Evolutionary conservation across 2,329 filamentous ascomycete genomes (phyloP).

Genomic region (Rhynchosporium graminicola): DNA sequence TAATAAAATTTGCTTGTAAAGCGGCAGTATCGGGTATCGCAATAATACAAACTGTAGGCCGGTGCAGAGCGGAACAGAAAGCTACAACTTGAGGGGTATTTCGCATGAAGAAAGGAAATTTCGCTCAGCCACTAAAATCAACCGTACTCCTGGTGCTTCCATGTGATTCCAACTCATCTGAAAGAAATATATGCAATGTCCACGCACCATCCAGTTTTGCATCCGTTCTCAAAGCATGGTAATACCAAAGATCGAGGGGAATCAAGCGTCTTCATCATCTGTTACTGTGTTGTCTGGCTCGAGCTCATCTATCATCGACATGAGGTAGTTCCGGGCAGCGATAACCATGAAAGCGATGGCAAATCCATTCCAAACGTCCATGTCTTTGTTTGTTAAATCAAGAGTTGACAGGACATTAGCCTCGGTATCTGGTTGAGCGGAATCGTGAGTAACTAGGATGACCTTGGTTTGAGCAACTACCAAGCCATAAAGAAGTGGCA

Average conservation of each 20-base stretch:
- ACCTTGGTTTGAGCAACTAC: conserved; percentile 35
- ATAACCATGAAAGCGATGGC: conserved; percentile 39
- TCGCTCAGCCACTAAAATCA: not conserved
- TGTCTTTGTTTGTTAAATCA: conserved; percentile 36
- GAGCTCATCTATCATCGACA: conserved; percentile 37
- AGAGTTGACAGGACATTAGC: conserved; percentile 36
- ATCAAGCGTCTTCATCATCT: conserved; percentile 33
- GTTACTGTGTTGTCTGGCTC: conserved; percentile 30
- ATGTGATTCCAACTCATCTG: not conserved
- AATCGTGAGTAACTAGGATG: conserved; percentile 39
- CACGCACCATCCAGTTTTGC: not conserved
- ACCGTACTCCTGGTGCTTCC: conserved; percentile 1
- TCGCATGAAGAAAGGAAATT: conserved; percentile 14
- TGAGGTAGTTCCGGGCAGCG: conserved; percentile 38
- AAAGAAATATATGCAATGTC: conserved; percentile 5
- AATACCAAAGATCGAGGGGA: not conserved
- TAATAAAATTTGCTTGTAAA: conserved; percentile 9
- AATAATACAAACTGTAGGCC: conserved; percentile 12
- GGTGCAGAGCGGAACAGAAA: conserved; percentile 14
- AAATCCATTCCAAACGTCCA: conserved; percentile 42
- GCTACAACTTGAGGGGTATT: conserved; percentile 20
- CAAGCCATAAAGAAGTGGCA: conserved; percentile 41
- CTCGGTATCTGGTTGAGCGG: conserved; percentile 33
- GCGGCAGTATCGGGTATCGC: conserved; percentile 19
- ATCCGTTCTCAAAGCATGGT: not conserved